Base-by-base conservation (phyloP, 352 stramenopile species). In the Globisporangium ultimum region DNA sequence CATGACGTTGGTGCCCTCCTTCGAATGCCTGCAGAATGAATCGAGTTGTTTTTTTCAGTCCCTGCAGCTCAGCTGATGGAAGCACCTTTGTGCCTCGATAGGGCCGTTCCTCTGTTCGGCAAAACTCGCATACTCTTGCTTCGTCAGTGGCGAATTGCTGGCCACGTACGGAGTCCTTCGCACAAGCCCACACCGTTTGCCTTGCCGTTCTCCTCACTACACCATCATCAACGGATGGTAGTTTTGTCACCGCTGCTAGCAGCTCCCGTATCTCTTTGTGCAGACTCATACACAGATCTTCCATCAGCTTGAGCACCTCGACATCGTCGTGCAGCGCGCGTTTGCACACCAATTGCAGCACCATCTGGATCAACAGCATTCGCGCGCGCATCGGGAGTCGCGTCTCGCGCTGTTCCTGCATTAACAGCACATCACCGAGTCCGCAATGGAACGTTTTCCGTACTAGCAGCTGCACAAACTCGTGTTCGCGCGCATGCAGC, bases 261-360 rank as follows among this genome's bases (percentile, higher is more conserved):
- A 64, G 54, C 28, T 81, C 72, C 14, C 75, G 53, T 34, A 69
- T 40, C 21, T 78, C 72, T 22, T 81, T 72, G 43, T 77, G 62
- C 48, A 81, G 43, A 59, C 70, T 80, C 36, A 68, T 64, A 49
- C 69, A 73, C 21, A 81, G 20, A 41, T 72, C 46, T n/a, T 71
- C 63, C 11, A 78, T 61, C 57, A 74, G 72, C 14, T 20, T 64
- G 22, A 67, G 70, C 24, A 61, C 57, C 36, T 28, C 20, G 2
- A 21, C 12, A 18, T 24, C n/a, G 4, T 3, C 12, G 15, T 48
- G 14, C 21, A 48, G 7, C 3, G 5, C 11, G n/a, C 21, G 40
- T 15, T 58, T 15, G 10, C n/a, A 15, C 3, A 67, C 14, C 7
- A 53, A 32, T 15, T 46, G 17, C 2, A 67, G 40, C 41, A 60